Conservation (phyloP, 306 rosid genomes). For the Benincasa hispida region DNA sequence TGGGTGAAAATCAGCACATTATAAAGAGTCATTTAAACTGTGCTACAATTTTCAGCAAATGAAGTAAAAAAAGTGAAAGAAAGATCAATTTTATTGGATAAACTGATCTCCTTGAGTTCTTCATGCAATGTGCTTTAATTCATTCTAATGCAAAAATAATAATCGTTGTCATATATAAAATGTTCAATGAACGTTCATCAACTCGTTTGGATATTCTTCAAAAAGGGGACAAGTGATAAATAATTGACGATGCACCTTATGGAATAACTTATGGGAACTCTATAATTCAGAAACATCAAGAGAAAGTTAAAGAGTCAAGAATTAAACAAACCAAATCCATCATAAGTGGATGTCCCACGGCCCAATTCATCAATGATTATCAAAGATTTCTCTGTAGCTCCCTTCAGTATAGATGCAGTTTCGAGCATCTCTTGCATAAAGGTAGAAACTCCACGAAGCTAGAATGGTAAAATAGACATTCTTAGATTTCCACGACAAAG, state of each 20-base stretch:
- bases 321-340: slow-evolving; percentile 83
- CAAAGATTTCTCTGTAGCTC: slow-evolving; percentile 82
- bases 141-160: background rate
- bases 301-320: slow-evolving; percentile 10
- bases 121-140: background rate
- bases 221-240: background rate
- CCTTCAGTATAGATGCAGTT: slow-evolving; percentile 90
- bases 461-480: slow-evolving; percentile 9
- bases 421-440: slow-evolving; percentile 99
- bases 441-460: slow-evolving; percentile 98
- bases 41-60: background rate
- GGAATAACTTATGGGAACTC: background rate
- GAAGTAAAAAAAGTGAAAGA: background rate
- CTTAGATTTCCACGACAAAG: background rate
- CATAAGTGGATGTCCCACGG: slow-evolving; percentile 97
- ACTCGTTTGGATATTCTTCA: background rate
- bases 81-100: background rate
- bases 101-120: background rate
- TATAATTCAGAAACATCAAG: slow-evolving; percentile 5
- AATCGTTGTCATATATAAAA: background rate
- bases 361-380: slow-evolving; percentile 96
- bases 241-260: background rate
- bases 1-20: background rate
- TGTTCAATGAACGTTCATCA: background rate
- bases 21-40: background rate